Base-by-base conservation (phyloP, 2,329 filamentous ascomycete genomes). In the Cladobotryum mycophilum region DNA sequence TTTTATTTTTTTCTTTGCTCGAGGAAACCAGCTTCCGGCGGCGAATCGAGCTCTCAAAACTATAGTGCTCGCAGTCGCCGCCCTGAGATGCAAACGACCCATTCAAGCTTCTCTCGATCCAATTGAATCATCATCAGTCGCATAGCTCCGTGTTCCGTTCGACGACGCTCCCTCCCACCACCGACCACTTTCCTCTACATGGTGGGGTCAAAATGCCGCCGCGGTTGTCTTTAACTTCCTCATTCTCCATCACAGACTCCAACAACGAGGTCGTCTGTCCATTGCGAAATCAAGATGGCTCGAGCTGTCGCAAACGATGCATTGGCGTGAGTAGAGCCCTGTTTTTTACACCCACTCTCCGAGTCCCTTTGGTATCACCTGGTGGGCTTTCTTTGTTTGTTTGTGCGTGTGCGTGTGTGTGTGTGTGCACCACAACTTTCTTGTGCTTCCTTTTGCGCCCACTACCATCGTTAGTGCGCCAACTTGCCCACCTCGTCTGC, bases 251-350 rank as follows among this genome's bases (percentile, higher is more conserved):
- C 64, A 88, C 88, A 63, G 89, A 96, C 76, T 81, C 86, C 70
- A 92, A 88, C 71, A 95, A 95, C 70, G 92, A 97, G 74, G 93
- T 99, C 67, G 88, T 96, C 65, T 99, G 93, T 73, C 93, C 93
- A 60, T 77, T 99, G 70, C 85, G 84, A 66, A 96, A 96, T 68
- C 91, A 96, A 67, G 93, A 99, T 82, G 89, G 89, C 69, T 96
- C 91, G 60, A 89, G 86, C 74, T 99, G 93, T 77, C 86, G 92
- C 70, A 99, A 99, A 78, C 83, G 92, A 77, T 99, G 93, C 76
- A 85, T 95, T 67, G 93, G 93, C 72, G 93, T 97, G 80, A 89
- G 91, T 93, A 38, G 36, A 41, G 43, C 13, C 54, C 47, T 54
- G 49, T 53, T 53, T 60, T 53, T 11, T 14, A 9, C 37, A 20